phyloP scores from a whole-genome alignment of 2,329 filamentous ascomycete species.

The Epichloe festucae region DNA sequence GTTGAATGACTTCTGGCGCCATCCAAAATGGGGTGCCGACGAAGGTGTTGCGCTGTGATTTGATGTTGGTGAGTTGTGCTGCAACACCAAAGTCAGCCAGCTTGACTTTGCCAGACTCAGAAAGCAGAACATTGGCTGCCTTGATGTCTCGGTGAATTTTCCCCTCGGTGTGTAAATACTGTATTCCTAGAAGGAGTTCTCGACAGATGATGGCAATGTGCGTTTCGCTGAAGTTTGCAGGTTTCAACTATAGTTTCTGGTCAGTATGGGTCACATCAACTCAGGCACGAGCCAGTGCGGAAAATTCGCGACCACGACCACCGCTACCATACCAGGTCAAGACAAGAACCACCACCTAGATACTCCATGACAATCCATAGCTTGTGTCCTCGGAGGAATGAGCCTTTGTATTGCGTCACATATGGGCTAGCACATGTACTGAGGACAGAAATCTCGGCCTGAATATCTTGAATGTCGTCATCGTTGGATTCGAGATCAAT shows the following conservation, averaged over 20 bases:
- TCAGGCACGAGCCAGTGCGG: not conserved
- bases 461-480: slow-evolving; percentile 96
- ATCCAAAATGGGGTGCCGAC: slow-evolving; percentile 97
- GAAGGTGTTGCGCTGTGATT: slow-evolving; percentile 93
- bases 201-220: slow-evolving; percentile 93
- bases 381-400: slow-evolving; percentile 91
- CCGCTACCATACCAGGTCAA: slow-evolving; percentile 59
- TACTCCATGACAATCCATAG: slow-evolving; percentile 99
- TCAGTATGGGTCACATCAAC: slow-evolving; percentile 15
- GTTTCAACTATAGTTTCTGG: slow-evolving; percentile 57
- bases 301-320: not conserved
- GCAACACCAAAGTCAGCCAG: slow-evolving; percentile 95
- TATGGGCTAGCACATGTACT: slow-evolving; percentile 90
- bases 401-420: slow-evolving; percentile 92
- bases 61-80: slow-evolving; percentile 92
- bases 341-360: slow-evolving; percentile 84
- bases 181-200: slow-evolving; percentile 76
- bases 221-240: slow-evolving; percentile 72
- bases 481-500: slow-evolving; percentile 98
- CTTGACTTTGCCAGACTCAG: slow-evolving; percentile 81
- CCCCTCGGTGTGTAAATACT: slow-evolving; percentile 85
- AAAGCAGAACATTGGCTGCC: slow-evolving; percentile 90
- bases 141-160: slow-evolving; percentile 98
- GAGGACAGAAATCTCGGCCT: slow-evolving; percentile 89
- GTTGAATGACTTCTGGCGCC: slow-evolving; percentile 88